A percentile compares a stretch with the other conserved stretches of the same genome.
These are phyloP conservation scores for Coriolopsis trogii DNA, from an alignment of 1,284 basidiomycete species.

Conservation along the genomic window DNA sequence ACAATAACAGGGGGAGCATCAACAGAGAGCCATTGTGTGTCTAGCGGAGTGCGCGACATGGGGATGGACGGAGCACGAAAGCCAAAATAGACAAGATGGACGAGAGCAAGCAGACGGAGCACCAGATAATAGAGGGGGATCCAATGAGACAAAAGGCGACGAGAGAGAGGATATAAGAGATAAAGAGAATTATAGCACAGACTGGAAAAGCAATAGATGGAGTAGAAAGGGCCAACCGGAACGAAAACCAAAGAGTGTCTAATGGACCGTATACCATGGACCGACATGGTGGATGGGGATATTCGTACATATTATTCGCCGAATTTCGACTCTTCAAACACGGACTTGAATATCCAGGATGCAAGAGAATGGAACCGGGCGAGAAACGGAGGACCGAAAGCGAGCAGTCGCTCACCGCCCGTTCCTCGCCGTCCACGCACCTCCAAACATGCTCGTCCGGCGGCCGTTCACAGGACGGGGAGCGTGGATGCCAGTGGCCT, in stretches of 20 bases:
- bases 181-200: not conserved
- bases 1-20: conserved; percentile 1
- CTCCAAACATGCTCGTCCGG: conserved; percentile 20
- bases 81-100: conserved; percentile 3
- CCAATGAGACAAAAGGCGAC: not conserved
- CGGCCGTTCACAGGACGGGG: conserved; percentile 27
- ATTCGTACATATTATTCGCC: no score
- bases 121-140: no score
- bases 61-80: conserved; percentile 10
- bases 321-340: no score
- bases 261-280: no score
- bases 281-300: no score
- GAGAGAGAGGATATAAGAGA: not conserved
- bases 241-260: no score
- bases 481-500: conserved; percentile 26
- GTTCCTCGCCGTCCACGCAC: conserved; percentile 15
- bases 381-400: not conserved
- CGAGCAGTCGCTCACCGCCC: conserved; percentile 5
- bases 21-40: conserved; percentile 2
- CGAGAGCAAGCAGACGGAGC: conserved; percentile 8
- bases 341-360: no score
- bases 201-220: no score
- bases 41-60: conserved; percentile 1
- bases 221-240: no score
- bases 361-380: no score